These are phyloP conservation scores for Aaosphaeria pasadenensis DNA, from an alignment of 2,329 filamentous ascomycete species.

Conservation along the genomic window DNA sequence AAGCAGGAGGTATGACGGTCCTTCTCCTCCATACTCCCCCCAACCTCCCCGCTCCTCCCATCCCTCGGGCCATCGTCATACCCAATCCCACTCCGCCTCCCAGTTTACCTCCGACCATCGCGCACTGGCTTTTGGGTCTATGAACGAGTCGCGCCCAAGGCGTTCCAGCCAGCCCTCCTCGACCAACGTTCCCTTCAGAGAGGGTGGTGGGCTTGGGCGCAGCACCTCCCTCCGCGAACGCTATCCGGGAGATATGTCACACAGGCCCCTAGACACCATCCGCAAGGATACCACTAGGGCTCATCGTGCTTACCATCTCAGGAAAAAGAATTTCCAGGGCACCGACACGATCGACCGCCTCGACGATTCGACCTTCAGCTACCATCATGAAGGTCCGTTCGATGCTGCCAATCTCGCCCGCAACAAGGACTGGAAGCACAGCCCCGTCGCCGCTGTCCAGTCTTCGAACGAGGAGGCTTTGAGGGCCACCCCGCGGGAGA, in stretches of 20 bases:
- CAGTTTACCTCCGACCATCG: constrained; percentile 32
- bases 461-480: constrained; percentile 73
- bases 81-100: no score
- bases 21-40: constrained; percentile 54
- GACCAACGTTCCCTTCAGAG: constrained; percentile 16
- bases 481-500: constrained; percentile 75
- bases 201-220: constrained; percentile 29
- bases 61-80: constrained; percentile 23
- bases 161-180: constrained; percentile 31
- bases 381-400: constrained; percentile 89
- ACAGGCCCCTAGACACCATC: constrained; percentile 66
- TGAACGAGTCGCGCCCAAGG: constrained; percentile 27
- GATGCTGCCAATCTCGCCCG: constrained; percentile 76
- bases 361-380: constrained; percentile 65
- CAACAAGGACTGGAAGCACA: constrained; percentile 61
- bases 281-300: constrained; percentile 61
- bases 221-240: constrained; percentile 57
- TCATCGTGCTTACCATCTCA: constrained; percentile 64
- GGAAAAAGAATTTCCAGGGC: constrained; percentile 62
- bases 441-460: constrained; percentile 74
- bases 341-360: constrained; percentile 80
- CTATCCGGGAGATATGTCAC: constrained; percentile 62
- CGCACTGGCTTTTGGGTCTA: constrained; percentile 27
- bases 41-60: constrained; percentile 47
- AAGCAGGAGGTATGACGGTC: constrained; percentile 36